phyloP scores from a whole-genome alignment of 495 filamentous ascomycete genomes.

The Penicillium samsonianum region DNA sequence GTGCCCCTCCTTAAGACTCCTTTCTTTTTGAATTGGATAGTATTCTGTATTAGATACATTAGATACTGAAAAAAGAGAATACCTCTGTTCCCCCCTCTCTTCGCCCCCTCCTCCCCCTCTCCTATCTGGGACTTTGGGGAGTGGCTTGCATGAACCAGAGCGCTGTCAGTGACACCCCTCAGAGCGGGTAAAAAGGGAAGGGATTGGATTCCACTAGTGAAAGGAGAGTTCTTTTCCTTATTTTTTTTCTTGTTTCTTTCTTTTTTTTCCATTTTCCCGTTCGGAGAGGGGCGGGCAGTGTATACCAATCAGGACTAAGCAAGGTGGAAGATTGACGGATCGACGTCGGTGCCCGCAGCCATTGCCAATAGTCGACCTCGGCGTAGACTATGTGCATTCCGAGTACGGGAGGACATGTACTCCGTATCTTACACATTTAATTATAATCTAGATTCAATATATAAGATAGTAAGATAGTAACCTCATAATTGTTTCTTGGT shows the following conservation, averaged over 20 bases:
- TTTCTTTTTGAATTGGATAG: constrained; percentile 6
- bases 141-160: constrained; percentile 43
- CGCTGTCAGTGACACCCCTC: constrained; percentile 36
- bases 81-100: not conserved
- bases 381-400: constrained; percentile 35
- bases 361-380: constrained; percentile 46
- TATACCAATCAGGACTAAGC: constrained; percentile 38
- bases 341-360: constrained; percentile 46
- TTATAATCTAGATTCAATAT: too few species aligned
- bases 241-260: constrained; percentile 6
- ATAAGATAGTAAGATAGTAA: too few species aligned
- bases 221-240: constrained; percentile 7
- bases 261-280: not conserved
- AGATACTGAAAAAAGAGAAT: not conserved
- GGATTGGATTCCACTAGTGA: constrained; percentile 17
- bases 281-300: constrained; percentile 6
- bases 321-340: constrained; percentile 43
- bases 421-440: too few species aligned
- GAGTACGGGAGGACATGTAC: constrained; percentile 22
- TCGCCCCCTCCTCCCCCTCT: not conserved
- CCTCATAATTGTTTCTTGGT: too few species aligned
- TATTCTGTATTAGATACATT: too few species aligned
- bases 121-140: constrained; percentile 7
- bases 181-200: constrained; percentile 21
- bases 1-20: constrained; percentile 7